These are phyloP conservation scores for Avicennia marina DNA, from an alignment of 257 asterid genomes.

Conservation along the genomic window DNA sequence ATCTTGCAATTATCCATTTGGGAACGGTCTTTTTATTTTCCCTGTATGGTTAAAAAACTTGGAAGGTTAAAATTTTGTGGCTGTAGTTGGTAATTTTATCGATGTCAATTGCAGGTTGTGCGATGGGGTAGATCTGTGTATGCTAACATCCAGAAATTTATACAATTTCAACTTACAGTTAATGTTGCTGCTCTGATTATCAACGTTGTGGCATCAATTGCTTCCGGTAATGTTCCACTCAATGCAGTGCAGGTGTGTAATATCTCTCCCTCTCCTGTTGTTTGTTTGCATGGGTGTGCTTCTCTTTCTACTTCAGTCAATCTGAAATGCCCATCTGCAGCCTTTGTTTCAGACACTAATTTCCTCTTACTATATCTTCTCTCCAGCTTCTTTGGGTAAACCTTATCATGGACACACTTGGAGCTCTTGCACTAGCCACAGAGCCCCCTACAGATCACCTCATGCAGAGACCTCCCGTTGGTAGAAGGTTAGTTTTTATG, in stretches of 20 bases:
- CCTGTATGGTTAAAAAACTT: too few relatives aligned
- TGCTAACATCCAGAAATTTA: constrained; percentile 13
- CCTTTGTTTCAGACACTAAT: background rate
- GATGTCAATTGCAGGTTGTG: background rate
- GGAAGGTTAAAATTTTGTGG: background rate
- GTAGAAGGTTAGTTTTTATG: constrained; percentile 69
- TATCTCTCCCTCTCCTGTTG: constrained; percentile 13
- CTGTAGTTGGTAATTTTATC: background rate
- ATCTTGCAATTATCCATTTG: too few relatives aligned
- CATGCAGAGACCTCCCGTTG: constrained; percentile 85
- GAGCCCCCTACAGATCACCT: constrained; percentile 97
- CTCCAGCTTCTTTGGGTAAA: constrained; percentile 97
- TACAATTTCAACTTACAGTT: constrained; percentile 14
- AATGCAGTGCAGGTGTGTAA: constrained; percentile 14
- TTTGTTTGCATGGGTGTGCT: constrained; percentile 5
- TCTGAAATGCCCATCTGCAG: background rate
- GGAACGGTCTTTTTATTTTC: too few relatives aligned
- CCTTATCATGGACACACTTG: constrained; percentile 97
- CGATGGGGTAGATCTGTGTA: constrained; percentile 15
- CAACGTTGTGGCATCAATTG: constrained; percentile 7
- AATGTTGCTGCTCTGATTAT: constrained; percentile 13
- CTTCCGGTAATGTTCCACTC: constrained; percentile 12
- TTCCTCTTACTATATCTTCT: background rate
- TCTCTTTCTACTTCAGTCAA: background rate
- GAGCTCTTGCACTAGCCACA: constrained; percentile 96